These are phyloP conservation scores for Platanthera zijinensis DNA, from an alignment of 106 monocot genomes.

Conservation along the genomic window DNA sequence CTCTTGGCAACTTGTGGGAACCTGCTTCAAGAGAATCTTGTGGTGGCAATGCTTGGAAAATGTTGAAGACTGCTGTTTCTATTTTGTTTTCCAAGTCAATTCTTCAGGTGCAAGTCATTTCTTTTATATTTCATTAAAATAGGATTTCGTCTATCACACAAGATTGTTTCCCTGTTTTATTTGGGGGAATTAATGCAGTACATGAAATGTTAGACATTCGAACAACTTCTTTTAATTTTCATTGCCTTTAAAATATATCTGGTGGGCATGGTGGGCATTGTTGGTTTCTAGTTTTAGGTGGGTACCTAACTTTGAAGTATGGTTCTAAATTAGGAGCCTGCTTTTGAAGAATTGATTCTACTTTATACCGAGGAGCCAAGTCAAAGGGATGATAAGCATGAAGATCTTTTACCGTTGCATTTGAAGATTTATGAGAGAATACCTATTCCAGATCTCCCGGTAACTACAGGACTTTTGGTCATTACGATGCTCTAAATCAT, in stretches of 20 bases:
- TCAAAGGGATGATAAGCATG: constrained; percentile 29
- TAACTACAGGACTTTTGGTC: constrained; percentile 15
- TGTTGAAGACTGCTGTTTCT: constrained; percentile 51
- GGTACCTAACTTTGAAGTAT: constrained; percentile 10
- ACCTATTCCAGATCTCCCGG: constrained; percentile 94
- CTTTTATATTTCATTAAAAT: not conserved
- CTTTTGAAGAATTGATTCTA: constrained; percentile 93
- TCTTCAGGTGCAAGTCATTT: constrained; percentile 53
- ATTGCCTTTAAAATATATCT: not conserved
- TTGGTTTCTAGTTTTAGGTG: not conserved
- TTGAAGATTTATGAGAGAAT: constrained; percentile 92
- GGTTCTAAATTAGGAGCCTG: constrained; percentile 64
- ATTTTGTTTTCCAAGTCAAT: constrained; percentile 66
- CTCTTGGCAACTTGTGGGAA: constrained; percentile 84
- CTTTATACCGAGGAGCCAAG: constrained; percentile 58
- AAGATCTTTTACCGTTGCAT: constrained; percentile 40
- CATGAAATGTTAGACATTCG: not conserved
- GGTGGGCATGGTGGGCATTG: not conserved
- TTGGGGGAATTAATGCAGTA: not conserved
- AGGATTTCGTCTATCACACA: not conserved
- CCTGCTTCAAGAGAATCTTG: constrained; percentile 78
- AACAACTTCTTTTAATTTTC: not conserved
- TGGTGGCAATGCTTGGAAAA: constrained; percentile 72
- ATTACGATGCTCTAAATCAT: not conserved
- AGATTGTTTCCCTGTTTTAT: not conserved